Percentiles rank a stretch among this genome's conserved stretches.
Conservation (phyloP, 176 grass and related monocot genomes). For the Neostapfia colusana region DNA sequence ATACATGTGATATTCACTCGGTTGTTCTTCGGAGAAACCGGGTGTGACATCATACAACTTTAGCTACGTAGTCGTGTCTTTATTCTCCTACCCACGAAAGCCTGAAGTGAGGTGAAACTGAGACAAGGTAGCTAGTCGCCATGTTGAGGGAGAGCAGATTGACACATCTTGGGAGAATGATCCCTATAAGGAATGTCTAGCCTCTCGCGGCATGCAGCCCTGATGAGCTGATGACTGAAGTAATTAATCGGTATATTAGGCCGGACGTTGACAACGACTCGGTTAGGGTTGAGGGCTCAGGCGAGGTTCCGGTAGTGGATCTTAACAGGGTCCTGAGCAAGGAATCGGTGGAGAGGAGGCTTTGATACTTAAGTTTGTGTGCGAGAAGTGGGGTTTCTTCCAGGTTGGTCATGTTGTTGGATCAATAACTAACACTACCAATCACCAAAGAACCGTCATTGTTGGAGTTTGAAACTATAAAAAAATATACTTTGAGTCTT, state of each 20-base stretch:
- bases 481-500: background rate
- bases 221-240: background rate
- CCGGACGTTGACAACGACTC: background rate
- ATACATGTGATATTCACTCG: too few species aligned
- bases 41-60: too few species aligned
- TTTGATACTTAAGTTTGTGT: conserved; percentile 38
- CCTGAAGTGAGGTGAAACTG: too few species aligned
- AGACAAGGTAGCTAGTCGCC: background rate
- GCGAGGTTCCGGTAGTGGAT: conserved; percentile 41
- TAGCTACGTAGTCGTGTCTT: too few species aligned
- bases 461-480: too few species aligned
- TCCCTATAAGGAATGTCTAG: conserved; percentile 49
- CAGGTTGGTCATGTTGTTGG: conserved; percentile 29
- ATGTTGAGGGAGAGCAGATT: background rate
- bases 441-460: too few species aligned
- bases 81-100: too few species aligned
- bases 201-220: background rate
- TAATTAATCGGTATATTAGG: background rate
- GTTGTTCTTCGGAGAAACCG: too few species aligned
- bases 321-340: conserved; percentile 24
- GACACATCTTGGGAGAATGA: background rate
- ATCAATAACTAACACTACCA: background rate
- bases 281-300: background rate
- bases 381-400: conserved; percentile 62
- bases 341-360: conserved; percentile 24